Base-by-base conservation (phyloP, 1,284 basidiomycete species). In the Wallemia ichthyophaga region DNA sequence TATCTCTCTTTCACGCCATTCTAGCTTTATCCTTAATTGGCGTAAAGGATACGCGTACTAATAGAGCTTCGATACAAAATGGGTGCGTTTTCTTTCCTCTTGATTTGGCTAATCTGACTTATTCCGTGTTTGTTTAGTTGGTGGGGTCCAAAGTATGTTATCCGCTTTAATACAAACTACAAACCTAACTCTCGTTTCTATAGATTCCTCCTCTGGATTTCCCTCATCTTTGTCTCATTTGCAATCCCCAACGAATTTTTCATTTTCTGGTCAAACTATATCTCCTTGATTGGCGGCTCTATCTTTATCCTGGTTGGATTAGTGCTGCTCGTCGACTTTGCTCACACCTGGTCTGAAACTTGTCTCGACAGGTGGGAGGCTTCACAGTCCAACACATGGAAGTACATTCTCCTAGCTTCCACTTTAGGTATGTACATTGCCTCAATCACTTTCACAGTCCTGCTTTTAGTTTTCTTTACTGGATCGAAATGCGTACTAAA, bases 271-370 rank as follows among this genome's bases (percentile, higher is more conserved):
- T 91, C 89, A 58, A 91, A 92, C 66, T 95, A 92, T 67, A 72
- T 92, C 62, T 76, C 89, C 25, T 77, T 95, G 56, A 78, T 95
- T 62, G 88, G 94, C 53, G 87, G 91, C 1, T 85, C 83, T 1
- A 70, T 89, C 61, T 99, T 99, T 73, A 95, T 99, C 68, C 69
- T 76, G n/a, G 78, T 92, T 59, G 94, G 94, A 55, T 81, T 98
- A 33, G 87, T 99, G 60, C 81, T 99, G 53, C 80, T 99, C 60
- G 85, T 99, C 70, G 92, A 99, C 74, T 96, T 98, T 68, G 94
- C 92, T 0, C 94, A 99, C 68, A 84, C 87, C 1, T 98, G 89
- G 89, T 88, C 88, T 28, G 92, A 98, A 71, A 91, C 82, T 15
- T 96, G 92, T 67, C 77, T 96, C 58, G 83, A 95, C 64, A 86